Percentiles rank a stretch among this genome's conserved stretches.
phyloP scores from a whole-genome alignment of 306 rosid species.

The Gillenia trifoliata region DNA sequence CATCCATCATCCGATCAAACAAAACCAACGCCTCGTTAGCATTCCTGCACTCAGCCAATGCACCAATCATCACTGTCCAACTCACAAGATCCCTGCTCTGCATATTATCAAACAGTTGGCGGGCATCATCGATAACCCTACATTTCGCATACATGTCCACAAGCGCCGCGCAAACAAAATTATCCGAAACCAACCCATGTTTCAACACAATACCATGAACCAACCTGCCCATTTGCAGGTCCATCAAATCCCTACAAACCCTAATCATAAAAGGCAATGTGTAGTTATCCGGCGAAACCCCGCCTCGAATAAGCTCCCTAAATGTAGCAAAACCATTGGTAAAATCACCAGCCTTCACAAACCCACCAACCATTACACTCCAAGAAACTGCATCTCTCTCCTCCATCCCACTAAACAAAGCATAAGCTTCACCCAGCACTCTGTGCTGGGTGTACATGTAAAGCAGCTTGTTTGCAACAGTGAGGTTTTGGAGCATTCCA shows the following conservation, averaged over 20 bases:
- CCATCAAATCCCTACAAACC: constrained; percentile 48
- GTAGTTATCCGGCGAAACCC: constrained; percentile 44
- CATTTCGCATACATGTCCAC: constrained; percentile 72
- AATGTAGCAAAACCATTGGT: constrained; percentile 41
- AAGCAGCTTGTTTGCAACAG: constrained; percentile 68
- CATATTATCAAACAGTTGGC: constrained; percentile 54
- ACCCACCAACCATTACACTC: constrained; percentile 70
- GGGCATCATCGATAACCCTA: constrained; percentile 43
- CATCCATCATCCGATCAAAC: constrained; percentile 68
- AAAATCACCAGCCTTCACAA: constrained; percentile 52
- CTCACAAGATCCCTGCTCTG: constrained; percentile 47
- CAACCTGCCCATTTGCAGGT: constrained; percentile 45
- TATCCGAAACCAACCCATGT: constrained; percentile 45
- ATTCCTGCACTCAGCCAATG: constrained; percentile 43
- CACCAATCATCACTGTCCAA: constrained; percentile 79
- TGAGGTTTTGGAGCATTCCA: constrained; percentile 43
- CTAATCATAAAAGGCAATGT: constrained; percentile 62
- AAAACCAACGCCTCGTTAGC: constrained; percentile 53
- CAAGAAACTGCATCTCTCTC: constrained; percentile 49
- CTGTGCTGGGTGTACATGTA: constrained; percentile 40
- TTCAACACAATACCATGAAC: constrained; percentile 49
- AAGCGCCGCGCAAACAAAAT: constrained; percentile 56
- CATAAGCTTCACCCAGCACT: constrained; percentile 39
- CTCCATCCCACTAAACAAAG: constrained; percentile 44
- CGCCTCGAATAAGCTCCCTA: constrained; percentile 50